These are phyloP conservation scores for Monilinia polystroma DNA, from an alignment of 2,329 filamentous ascomycete species.

Conservation along the genomic window DNA sequence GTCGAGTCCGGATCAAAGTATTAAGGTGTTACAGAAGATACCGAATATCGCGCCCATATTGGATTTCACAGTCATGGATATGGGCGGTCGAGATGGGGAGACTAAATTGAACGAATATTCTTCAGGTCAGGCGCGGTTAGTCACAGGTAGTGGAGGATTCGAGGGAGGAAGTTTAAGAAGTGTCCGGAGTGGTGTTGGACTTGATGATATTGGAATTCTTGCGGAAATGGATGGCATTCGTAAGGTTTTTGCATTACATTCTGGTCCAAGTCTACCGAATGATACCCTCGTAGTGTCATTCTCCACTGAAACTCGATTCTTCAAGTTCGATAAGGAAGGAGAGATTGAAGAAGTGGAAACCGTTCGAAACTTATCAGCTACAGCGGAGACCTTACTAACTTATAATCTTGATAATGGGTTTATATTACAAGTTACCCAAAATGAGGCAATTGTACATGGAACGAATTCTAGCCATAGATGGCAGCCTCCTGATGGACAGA, in stretches of 20 bases:
- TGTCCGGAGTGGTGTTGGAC: slow-evolving; percentile 87
- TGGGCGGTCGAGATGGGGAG: slow-evolving; percentile 80
- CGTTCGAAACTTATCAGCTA: slow-evolving; percentile 69
- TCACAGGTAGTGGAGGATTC: slow-evolving; percentile 88
- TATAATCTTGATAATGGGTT: slow-evolving; percentile 62
- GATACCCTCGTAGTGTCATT: slow-evolving; percentile 81
- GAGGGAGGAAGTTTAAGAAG: slow-evolving; percentile 85
- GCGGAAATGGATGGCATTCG: slow-evolving; percentile 74
- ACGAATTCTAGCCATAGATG: slow-evolving; percentile 60
- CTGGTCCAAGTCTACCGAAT: slow-evolving; percentile 48
- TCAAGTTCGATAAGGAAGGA: slow-evolving; percentile 70
- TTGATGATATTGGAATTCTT: slow-evolving; percentile 82
- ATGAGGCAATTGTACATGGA: slow-evolving; percentile 61
- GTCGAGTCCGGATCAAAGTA: slow-evolving; percentile 31
- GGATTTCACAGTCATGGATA: slow-evolving; percentile 94
- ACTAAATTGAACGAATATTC: slow-evolving; percentile 85
- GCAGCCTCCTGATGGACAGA: slow-evolving; percentile 49
- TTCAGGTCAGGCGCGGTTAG: slow-evolving; percentile 88
- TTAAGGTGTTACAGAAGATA: slow-evolving; percentile 71
- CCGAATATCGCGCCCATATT: slow-evolving; percentile 87
- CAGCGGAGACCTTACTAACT: slow-evolving; percentile 69
- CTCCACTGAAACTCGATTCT: slow-evolving; percentile 78
- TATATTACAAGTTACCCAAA: slow-evolving; percentile 74
- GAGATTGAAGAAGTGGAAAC: slow-evolving; percentile 83
- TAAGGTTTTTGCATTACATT: slow-evolving; percentile 67